Conservation (phyloP, 2,329 filamentous ascomycete genomes). For the Penicillium palitans region DNA sequence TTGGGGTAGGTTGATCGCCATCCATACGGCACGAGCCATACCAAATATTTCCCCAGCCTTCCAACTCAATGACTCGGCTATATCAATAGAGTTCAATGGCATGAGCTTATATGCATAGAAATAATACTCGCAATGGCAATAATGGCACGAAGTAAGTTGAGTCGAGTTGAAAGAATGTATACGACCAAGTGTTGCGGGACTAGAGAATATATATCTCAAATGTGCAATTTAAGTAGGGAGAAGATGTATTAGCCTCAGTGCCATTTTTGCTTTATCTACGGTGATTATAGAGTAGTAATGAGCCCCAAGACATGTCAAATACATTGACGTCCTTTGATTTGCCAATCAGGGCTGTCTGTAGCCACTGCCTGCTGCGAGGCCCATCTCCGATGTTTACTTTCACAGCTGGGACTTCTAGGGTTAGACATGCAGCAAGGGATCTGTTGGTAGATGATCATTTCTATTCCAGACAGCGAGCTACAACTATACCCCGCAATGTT, state of each 20-base stretch:
- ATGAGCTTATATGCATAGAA: not conserved
- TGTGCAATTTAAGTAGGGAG: not conserved
- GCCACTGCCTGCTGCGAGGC: not conserved
- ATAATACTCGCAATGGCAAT: not conserved
- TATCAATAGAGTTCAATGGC: not conserved
- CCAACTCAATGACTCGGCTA: not conserved
- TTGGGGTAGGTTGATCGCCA: conserved; percentile 8
- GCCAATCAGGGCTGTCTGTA: not conserved
- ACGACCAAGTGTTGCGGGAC: not conserved
- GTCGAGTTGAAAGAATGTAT: not conserved
- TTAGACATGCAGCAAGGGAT: conserved; percentile 1
- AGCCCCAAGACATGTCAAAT: not conserved
- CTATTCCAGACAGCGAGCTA: not conserved
- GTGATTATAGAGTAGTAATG: not conserved
- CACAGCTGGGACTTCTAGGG: not conserved
- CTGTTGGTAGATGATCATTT: conserved; percentile 1
- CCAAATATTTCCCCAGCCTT: not conserved
- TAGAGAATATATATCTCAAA: not conserved
- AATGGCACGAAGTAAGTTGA: too few species aligned
- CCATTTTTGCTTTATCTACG: not conserved
- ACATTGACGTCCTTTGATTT: too few species aligned
- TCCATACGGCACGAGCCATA: not conserved
- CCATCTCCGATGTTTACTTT: not conserved
- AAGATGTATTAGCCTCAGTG: not conserved
- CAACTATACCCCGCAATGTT: conserved; percentile 5